Base-by-base conservation (phyloP, 352 stramenopile genomes). In the Globisporangium echinulatum region DNA sequence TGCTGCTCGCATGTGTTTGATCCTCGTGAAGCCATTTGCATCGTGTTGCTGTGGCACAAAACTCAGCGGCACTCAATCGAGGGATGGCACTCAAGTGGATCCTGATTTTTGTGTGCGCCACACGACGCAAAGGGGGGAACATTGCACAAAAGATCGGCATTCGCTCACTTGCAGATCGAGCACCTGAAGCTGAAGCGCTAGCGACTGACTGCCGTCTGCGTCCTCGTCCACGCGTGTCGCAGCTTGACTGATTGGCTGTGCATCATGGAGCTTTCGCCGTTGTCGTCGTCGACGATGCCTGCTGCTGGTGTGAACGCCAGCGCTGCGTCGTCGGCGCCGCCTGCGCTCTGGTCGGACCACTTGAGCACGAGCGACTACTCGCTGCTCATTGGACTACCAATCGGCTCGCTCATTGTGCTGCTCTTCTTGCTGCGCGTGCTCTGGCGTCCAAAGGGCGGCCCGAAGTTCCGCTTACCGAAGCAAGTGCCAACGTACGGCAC, bases 391-490 rank as follows among this genome's bases (percentile, higher is more conserved):
- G 80, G 82, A 0, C 65, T 94, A 13, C 84, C 84, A 3, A 8
- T 90, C 40, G 77, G 77, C 38, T 72, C 82, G 33, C 56, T 94
- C 13, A 52, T 92, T 19, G 63, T 69, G 44, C 70, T 85, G 38
- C 58, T 86, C 17, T 69, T 91, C 58, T 17, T 90, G 5, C 62
- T 94, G 61, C 84, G 84, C 52, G 72, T 90, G 54, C 64, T 94
- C 9, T 94, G 84, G 84, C 80, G 79, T 1, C 79, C 79, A 33
- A 87, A 86, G 50, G 61, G 69, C 13, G 78, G 77, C 6, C 84
- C 79, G 37, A 94, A 90, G 70, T 94, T 94, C 66, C 82, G 82
- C 14, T 57, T 91, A 15, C 82, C 82, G 37, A 91, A 89, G 62
- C 69, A 85, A 25, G 84, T 90, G 38, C 84, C 84, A 1, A 94